Evolutionary conservation across 2,329 filamentous ascomycete genomes (phyloP), one percentile per base, ranked within the genome.

Genomic region (Podosphaera leucotricha): DNA sequence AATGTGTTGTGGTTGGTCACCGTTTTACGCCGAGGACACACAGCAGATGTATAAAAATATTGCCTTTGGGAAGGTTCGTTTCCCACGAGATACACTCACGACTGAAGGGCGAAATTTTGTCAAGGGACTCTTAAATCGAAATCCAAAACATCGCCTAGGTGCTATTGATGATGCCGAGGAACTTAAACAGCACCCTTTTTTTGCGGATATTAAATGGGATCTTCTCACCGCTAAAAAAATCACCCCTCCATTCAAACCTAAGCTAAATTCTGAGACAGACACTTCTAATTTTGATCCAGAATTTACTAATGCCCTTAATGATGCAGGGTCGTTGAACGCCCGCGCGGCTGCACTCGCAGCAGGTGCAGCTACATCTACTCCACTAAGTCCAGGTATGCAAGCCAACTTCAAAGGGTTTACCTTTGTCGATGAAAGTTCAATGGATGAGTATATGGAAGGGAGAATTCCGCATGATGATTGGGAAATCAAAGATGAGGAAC

Each of bases 41-140:
- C 90, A 98, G 62, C 90, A 98, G 61, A 98, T 98, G 90, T 98
- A 98, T 68, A 98, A 98, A 68, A 98, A 98, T 65, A 98, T 98
- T 59, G 90, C 90, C 0, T 98, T 98, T 57, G 90, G 90, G 59
- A 98, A 98, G 60, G 90, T 98, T 46, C 73, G 90, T 48, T 98
- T 98, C 61, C 90, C 90, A 6, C 75, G 86, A 51, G 90, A 98
- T 60, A 92, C 90, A 1, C 66, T 98, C 26, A 94, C 85, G 48
- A 80, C 85, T 36, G 90, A 98, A 61, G 90, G 90, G 47, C 75
- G 90, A 47, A 95, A 93, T 62, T 98, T 98, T 56, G 90, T 98
- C 57, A 98, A 98, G 67, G 90, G 90, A 18, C 66, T 98, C 49
- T 72, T 98, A 45, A 98, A 98, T 65, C 77, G 90, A 57, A 98